These are phyloP conservation scores for Eutrema heterophyllum DNA, from an alignment of 345 rosid genomes.

Conservation along the genomic window DNA sequence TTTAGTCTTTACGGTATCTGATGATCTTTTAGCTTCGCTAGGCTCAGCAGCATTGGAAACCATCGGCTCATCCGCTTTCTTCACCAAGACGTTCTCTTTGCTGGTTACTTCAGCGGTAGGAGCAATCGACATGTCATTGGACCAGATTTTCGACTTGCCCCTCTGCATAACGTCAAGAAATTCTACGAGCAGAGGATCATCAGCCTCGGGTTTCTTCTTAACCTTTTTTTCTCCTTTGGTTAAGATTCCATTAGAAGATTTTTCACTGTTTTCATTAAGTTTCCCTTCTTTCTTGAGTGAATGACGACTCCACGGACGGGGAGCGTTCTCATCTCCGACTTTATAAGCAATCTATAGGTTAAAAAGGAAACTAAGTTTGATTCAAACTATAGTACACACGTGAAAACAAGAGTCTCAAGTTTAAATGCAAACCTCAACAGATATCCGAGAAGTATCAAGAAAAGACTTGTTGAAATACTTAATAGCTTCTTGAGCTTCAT, in stretches of 20 bases:
- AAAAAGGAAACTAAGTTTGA: not conserved
- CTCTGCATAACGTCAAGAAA: slow-evolving; percentile 85
- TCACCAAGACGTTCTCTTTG: slow-evolving; percentile 19
- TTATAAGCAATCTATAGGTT: slow-evolving; percentile 57
- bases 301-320: slow-evolving; percentile 88
- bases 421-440: slow-evolving; percentile 61
- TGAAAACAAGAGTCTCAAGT: not conserved
- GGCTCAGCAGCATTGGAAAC: slow-evolving; percentile 24
- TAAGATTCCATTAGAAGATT: slow-evolving; percentile 11
- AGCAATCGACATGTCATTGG: slow-evolving; percentile 52
- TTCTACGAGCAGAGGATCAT: slow-evolving; percentile 54
- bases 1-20: slow-evolving; percentile 33
- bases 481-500: slow-evolving; percentile 79
- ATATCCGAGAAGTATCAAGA: slow-evolving; percentile 55
- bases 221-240: slow-evolving; percentile 33
- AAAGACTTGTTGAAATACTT: slow-evolving; percentile 65
- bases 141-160: slow-evolving; percentile 70
- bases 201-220: slow-evolving; percentile 27
- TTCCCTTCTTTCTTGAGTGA: slow-evolving; percentile 46
- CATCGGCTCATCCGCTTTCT: slow-evolving; percentile 29
- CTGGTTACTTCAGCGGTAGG: slow-evolving; percentile 22
- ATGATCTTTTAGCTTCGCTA: slow-evolving; percentile 10
- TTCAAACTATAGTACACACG: not conserved
- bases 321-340: slow-evolving; percentile 61
- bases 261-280: slow-evolving; percentile 20